A percentile compares a stretch with the other conserved stretches of the same genome.
phyloP scores from a whole-genome alignment of 768 basidiomycete species.

The Mycena leptocephala region DNA sequence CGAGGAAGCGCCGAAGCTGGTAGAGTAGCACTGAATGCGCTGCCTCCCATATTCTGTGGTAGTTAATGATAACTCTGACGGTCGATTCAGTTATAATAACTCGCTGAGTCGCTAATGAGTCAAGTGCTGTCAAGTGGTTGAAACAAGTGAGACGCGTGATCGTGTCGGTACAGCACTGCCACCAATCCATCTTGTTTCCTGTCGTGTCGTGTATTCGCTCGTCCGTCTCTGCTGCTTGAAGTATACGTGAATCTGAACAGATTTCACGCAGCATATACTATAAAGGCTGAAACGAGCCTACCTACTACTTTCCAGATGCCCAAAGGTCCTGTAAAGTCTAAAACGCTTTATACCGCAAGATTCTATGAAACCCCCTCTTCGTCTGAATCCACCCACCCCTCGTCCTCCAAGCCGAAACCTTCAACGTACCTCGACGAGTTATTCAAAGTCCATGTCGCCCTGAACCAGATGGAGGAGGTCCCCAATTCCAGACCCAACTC shows the following conservation, averaged over 20 bases:
- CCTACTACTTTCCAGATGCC: constrained; percentile 1
- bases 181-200: background rate
- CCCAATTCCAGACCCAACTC: constrained; percentile 19
- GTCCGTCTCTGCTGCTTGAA: too few species aligned
- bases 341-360: constrained; percentile 33
- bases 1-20: constrained; percentile 70
- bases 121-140: too few species aligned
- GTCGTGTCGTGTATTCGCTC: background rate
- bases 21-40: constrained; percentile 70
- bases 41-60: constrained; percentile 73
- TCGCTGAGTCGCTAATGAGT: too few species aligned
- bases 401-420: constrained; percentile 14
- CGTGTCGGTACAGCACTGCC: too few species aligned
- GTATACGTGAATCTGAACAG: too few species aligned
- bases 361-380: constrained; percentile 35
- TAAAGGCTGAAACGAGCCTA: too few species aligned
- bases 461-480: constrained; percentile 29
- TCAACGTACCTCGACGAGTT: constrained; percentile 23
- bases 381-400: constrained; percentile 16
- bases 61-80: too few species aligned
- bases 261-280: too few species aligned
- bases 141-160: too few species aligned
- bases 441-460: constrained; percentile 24
- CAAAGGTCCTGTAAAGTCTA: constrained; percentile 8
- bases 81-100: too few species aligned